These are phyloP conservation scores for Hanseniaspora lachancei DNA, from an alignment of 805 yeast genomes.

Conservation along the genomic window DNA sequence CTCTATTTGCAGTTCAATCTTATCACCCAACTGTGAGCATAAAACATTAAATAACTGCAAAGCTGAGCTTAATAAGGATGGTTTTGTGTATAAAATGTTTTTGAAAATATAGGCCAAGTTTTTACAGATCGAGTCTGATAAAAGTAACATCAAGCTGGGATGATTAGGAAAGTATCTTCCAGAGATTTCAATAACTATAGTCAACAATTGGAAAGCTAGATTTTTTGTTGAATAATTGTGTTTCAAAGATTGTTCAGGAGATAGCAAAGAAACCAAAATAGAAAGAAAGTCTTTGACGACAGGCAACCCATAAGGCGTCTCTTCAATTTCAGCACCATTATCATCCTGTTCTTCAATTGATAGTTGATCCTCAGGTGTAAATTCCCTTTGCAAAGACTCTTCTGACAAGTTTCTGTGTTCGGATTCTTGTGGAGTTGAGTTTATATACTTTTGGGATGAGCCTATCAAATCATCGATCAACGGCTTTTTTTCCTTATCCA, in stretches of 20 bases:
- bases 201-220: constrained; percentile 63
- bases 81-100: constrained; percentile 44
- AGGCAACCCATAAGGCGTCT: constrained; percentile 43
- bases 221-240: constrained; percentile 80
- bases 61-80: constrained; percentile 59
- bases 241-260: constrained; percentile 70
- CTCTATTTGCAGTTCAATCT: constrained; percentile 71
- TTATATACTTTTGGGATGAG: constrained; percentile 14
- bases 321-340: constrained; percentile 12
- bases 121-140: constrained; percentile 75
- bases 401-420: constrained; percentile 9
- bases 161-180: constrained; percentile 51
- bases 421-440: constrained; percentile 6
- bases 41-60: constrained; percentile 64
- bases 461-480: constrained; percentile 12
- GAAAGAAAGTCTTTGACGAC: constrained; percentile 67
- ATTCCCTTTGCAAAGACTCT: background rate
- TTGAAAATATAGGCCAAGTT: constrained; percentile 71
- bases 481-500: constrained; percentile 9
- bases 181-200: constrained; percentile 67
- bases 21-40: constrained; percentile 48
- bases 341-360: constrained; percentile 1
- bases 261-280: constrained; percentile 62
- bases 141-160: constrained; percentile 49
- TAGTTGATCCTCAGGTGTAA: background rate